phyloP scores from a whole-genome alignment of 176 grass and related monocot species.

The Triticum dicoccoides region DNA sequence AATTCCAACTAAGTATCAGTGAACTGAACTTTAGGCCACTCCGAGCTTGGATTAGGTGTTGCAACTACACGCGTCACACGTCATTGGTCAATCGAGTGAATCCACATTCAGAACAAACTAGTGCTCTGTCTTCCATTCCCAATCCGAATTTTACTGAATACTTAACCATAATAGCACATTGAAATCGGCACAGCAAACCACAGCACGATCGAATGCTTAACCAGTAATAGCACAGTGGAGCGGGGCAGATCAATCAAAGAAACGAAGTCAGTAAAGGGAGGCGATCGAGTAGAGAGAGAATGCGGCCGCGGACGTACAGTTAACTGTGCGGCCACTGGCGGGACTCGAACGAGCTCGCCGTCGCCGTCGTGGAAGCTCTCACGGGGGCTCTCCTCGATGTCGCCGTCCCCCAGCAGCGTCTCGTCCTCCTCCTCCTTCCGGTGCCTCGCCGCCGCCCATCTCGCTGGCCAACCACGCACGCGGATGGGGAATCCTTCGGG shows the following conservation, averaged over 20 bases:
- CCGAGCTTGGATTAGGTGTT: too few relatives aligned
- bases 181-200: neutral
- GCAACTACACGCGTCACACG: neutral
- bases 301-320: conserved; percentile 25
- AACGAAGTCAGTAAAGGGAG: neutral
- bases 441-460: neutral
- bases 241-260: neutral
- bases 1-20: too few relatives aligned
- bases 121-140: neutral
- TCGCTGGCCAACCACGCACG: neutral
- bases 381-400: conserved; percentile 43
- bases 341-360: conserved; percentile 48
- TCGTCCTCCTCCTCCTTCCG: conserved; percentile 36
- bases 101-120: neutral
- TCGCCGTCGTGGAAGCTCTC: conserved; percentile 44
- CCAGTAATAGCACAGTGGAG: neutral
- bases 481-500: too few relatives aligned
- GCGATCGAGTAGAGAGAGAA: neutral
- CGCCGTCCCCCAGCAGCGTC: conserved; percentile 52
- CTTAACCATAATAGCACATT: too few relatives aligned
- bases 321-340: conserved; percentile 77
- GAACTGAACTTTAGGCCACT: too few relatives aligned
- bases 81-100: too few relatives aligned
- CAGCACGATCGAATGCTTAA: neutral
- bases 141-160: conserved; percentile 6